phyloP scores from a whole-genome alignment of 257 asterid species.

The Solanum microdontum region DNA sequence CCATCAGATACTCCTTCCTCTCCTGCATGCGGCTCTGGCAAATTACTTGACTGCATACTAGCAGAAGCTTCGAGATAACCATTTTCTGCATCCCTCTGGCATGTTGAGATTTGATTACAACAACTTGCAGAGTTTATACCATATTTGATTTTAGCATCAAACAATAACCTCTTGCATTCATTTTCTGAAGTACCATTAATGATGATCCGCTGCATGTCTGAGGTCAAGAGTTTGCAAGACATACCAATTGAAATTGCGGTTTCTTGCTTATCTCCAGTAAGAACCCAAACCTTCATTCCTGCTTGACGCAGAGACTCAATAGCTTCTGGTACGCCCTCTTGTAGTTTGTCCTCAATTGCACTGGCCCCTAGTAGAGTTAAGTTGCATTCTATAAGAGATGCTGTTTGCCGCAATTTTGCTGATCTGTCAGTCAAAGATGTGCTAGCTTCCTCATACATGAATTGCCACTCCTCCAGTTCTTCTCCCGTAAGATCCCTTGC shows the following conservation, averaged over 20 bases:
- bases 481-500: conserved; percentile 58
- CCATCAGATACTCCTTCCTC: conserved; percentile 29
- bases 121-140: conserved; percentile 28
- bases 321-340: conserved; percentile 94
- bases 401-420: conserved; percentile 72
- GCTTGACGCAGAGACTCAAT: conserved; percentile 93
- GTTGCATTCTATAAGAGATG: conserved; percentile 78
- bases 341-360: conserved; percentile 95
- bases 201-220: conserved; percentile 83
- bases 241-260: conserved; percentile 95
- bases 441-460: conserved; percentile 91
- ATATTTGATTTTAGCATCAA: conserved; percentile 73
- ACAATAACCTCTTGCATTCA: conserved; percentile 72
- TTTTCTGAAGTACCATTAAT: conserved; percentile 81
- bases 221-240: conserved; percentile 86
- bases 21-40: conserved; percentile 24
- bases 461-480: conserved; percentile 83
- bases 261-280: conserved; percentile 99
- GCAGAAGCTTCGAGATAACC: conserved; percentile 44
- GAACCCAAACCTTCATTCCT: conserved; percentile 97
- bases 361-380: conserved; percentile 89
- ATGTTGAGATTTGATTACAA: conserved; percentile 19
- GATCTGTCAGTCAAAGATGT: conserved; percentile 93
- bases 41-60: conserved; percentile 26
- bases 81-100: conserved; percentile 32